These are phyloP conservation scores for Pichia sporocuriosa DNA, from an alignment of 805 yeast species.

Conservation along the genomic window DNA sequence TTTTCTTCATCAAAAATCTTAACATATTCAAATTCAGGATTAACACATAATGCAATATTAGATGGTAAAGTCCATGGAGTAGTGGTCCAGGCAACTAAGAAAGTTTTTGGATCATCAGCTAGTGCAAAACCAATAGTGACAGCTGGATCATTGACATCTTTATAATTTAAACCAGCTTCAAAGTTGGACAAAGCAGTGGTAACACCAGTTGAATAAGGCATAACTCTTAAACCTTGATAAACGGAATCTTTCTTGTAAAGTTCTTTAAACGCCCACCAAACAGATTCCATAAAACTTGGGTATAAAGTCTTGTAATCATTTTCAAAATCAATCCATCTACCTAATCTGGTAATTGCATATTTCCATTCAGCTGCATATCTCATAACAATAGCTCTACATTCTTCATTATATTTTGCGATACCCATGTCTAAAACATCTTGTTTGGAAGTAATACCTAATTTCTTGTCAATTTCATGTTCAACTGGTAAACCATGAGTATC, in stretches of 20 bases:
- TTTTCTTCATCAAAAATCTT: slow-evolving; percentile 88
- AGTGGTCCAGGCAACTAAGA: slow-evolving; percentile 96
- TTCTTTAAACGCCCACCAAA: slow-evolving; percentile 98
- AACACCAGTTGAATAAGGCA: slow-evolving; percentile 98
- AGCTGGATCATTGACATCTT: slow-evolving; percentile 95
- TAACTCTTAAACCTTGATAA: slow-evolving; percentile 91
- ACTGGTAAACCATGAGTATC: slow-evolving; percentile 99
- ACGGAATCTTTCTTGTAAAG: slow-evolving; percentile 80
- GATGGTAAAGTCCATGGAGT: slow-evolving; percentile 99
- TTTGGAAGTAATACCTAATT: slow-evolving; percentile 84
- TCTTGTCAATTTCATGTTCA: slow-evolving; percentile 98
- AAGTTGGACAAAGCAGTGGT: slow-evolving; percentile 96
- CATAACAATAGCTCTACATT: slow-evolving; percentile 97
- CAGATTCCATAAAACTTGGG: slow-evolving; percentile 95
- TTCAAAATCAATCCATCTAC: slow-evolving; percentile 99
- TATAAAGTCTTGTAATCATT: slow-evolving; percentile 96
- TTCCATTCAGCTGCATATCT: slow-evolving; percentile 95
- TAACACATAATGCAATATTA: slow-evolving; percentile 84
- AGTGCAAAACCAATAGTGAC: slow-evolving; percentile 86
- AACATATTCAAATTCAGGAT: slow-evolving; percentile 85
- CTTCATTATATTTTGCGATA: slow-evolving; percentile 85
- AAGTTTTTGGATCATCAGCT: slow-evolving; percentile 71
- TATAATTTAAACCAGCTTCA: slow-evolving; percentile 97
- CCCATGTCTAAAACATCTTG: slow-evolving; percentile 94
- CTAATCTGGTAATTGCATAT: slow-evolving; percentile 84